A percentile compares a stretch with the other conserved stretches of the same genome.
Conservation (phyloP, 2,329 filamentous ascomycete genomes). For the Purpureocillium lavendulum region DNA sequence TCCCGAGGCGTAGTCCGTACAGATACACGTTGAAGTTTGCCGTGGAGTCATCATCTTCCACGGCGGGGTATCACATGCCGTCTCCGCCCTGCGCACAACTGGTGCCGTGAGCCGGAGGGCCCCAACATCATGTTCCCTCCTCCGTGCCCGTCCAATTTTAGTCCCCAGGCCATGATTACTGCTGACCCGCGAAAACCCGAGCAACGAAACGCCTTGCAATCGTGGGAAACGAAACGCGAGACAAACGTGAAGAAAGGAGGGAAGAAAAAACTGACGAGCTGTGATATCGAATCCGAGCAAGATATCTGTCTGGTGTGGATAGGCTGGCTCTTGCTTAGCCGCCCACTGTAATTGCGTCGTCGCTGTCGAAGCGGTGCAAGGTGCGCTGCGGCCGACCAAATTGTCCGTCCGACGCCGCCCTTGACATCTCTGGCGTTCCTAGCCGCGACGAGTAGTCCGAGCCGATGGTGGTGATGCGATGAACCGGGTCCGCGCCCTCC, state of each 20-base stretch:
- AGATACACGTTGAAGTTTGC: conserved; percentile 1
- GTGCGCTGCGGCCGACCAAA: not conserved
- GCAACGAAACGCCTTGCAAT: too few species aligned
- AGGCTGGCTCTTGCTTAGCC: conserved; percentile 1
- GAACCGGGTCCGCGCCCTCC: conserved; percentile 7
- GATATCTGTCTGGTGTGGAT: too few species aligned
- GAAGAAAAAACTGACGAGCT: too few species aligned
- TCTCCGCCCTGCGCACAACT: conserved; percentile 1
- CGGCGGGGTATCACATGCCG: conserved; percentile 1
- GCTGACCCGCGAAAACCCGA: too few species aligned
- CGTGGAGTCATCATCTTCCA: not conserved
- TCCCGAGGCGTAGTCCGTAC: not conserved
- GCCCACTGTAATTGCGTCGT: conserved; percentile 8
- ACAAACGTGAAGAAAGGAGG: too few species aligned
- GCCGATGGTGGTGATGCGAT: conserved; percentile 12
- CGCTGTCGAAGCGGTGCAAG: conserved; percentile 4
- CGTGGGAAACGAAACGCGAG: too few species aligned
- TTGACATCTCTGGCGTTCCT: conserved; percentile 16
- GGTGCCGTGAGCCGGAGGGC: not conserved
- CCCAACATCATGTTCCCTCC: not conserved
- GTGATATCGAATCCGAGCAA: too few species aligned
- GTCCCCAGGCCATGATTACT: too few species aligned
- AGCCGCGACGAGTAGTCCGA: conserved; percentile 16
- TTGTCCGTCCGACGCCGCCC: conserved; percentile 17
- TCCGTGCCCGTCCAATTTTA: not conserved